Conservation (phyloP, 2,329 filamentous ascomycete genomes). For the Aspergillus floridensis region DNA sequence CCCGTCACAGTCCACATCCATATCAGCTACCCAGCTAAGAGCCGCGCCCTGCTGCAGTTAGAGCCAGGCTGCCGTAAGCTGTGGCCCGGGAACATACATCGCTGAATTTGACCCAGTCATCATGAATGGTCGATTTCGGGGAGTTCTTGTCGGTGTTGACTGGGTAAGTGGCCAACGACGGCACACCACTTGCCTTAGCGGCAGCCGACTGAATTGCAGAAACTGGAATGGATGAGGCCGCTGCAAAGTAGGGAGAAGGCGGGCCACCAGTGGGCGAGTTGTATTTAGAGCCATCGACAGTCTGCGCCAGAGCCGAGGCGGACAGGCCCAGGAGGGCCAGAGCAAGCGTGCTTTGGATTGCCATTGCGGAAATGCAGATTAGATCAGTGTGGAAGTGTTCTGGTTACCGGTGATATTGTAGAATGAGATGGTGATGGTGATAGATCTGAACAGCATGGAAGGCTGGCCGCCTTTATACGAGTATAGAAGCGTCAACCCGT, state of each 20-base stretch:
- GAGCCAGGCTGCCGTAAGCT: background rate
- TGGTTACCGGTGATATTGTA: background rate
- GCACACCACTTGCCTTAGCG: constrained; percentile 23
- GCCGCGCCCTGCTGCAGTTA: constrained; percentile 25
- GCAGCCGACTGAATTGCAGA: constrained; percentile 25
- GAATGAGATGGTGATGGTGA: background rate
- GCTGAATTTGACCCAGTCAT: constrained; percentile 27
- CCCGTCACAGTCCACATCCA: constrained; percentile 37
- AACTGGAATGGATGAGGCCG: constrained; percentile 24
- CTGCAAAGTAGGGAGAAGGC: constrained; percentile 27
- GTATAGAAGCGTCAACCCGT: background rate
- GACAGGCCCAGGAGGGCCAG: background rate
- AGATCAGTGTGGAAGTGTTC: background rate
- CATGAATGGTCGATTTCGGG: constrained; percentile 26
- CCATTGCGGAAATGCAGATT: background rate
- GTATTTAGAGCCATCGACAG: constrained; percentile 22
- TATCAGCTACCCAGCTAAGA: constrained; percentile 30
- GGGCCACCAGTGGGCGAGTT: constrained; percentile 24
- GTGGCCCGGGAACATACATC: constrained; percentile 13
- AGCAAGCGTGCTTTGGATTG: background rate
- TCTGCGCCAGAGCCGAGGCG: constrained; percentile 8
- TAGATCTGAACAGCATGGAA: background rate
- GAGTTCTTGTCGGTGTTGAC: constrained; percentile 19
- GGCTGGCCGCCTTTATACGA: background rate
- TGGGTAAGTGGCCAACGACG: constrained; percentile 24